Percentiles rank a stretch among this genome's conserved stretches.
Evolutionary conservation across 805 yeast genomes (phyloP).

Genomic region (Kodamaea hsintzibuensis): DNA sequence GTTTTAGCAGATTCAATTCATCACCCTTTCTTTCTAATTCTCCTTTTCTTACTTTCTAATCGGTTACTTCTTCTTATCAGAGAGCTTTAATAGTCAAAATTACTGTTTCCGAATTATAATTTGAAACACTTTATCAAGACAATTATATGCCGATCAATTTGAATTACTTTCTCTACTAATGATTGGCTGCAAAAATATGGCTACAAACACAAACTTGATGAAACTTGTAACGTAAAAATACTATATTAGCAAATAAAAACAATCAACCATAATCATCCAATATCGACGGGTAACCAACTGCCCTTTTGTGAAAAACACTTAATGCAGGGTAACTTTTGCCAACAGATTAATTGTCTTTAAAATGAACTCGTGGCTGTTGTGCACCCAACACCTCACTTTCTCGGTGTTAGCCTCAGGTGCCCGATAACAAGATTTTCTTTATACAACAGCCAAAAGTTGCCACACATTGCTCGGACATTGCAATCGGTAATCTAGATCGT

Average conservation of each 20-base stretch:
- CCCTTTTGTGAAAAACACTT: not conserved
- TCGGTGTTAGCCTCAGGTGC: not conserved
- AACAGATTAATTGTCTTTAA: not conserved
- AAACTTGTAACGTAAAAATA: too few relatives aligned
- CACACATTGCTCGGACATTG: not conserved
- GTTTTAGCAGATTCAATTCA: not conserved
- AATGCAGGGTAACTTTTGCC: not conserved
- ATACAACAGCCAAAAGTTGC: not conserved
- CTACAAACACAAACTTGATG: too few relatives aligned
- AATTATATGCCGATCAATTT: too few relatives aligned
- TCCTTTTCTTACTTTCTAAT: not conserved
- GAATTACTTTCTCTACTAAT: not conserved
- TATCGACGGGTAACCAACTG: not conserved
- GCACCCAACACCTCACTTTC: not conserved
- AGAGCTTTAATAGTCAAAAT: too few relatives aligned
- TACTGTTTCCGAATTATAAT: too few relatives aligned
- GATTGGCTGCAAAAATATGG: not conserved
- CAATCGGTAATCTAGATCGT: not conserved
- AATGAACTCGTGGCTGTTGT: not conserved
- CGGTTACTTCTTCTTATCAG: too few relatives aligned
- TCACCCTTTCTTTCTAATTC: not conserved
- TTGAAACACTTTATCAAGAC: not conserved
- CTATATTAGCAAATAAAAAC: not conserved
- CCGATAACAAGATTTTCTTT: not conserved
- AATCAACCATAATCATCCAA: not conserved